Base-by-base conservation (phyloP, 805 yeast genomes). In the Yarrowia divulgata region DNA sequence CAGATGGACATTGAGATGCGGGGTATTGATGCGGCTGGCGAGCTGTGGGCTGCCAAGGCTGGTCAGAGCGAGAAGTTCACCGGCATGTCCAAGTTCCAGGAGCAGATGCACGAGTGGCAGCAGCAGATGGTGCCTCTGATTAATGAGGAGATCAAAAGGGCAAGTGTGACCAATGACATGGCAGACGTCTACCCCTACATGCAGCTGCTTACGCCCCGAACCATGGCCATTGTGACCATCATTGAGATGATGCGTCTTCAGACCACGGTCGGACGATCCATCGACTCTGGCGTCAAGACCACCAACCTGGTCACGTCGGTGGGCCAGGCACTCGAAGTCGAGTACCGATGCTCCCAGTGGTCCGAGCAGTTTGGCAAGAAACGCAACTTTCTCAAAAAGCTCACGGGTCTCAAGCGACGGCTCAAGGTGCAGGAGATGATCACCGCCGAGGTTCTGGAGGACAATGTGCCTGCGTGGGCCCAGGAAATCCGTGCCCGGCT, bases 11-110 rank as follows among this genome's bases (percentile, higher is more conserved):
- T 95, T 40, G 99, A 95, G 78, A 81, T 86, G 19, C 84, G 90
- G 70, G 94, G 97, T 2, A 82, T 90, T 1, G 93, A 90, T 72
- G 93, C 94, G 0, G 97, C 98, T 0, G 87, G 85, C 71, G 91
- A 89, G 74, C 89, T 90, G 77, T 94, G 99, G 99, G 88, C 87
- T 76, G 88, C 88, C 73, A 93, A 88, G 72, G 89, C 85, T 73
- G 96, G 91, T 73, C 66, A 67, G 67, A 48, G 69, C 10, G 45
- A 64, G 48, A 23, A 60, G 48, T 39, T 57, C n/a, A 55, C 62
- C 13, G 45, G 54, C 16, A 55, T 67, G 19, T 63, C 67, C 8
- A 13, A 45, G 32, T 40, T 54, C 29, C 54, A 64, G 63, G 45
- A 52, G 9, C 83, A 88, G 72, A 79, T 95, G 48, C 95, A 92